Evolutionary conservation across 306 rosid genomes (phyloP), one percentile per base, ranked within the genome.

Genomic region (Calophaca sinica): DNA sequence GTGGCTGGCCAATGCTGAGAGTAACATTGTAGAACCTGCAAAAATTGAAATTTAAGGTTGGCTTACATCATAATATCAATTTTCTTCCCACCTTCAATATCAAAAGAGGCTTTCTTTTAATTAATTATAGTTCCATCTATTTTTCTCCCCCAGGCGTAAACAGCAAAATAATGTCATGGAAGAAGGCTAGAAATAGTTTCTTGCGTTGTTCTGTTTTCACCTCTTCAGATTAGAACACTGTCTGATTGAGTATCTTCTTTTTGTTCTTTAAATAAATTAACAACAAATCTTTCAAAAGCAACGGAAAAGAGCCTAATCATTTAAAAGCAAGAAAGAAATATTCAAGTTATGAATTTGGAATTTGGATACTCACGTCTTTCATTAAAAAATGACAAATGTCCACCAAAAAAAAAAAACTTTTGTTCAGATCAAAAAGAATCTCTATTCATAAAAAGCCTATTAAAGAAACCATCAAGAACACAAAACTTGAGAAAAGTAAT

Each of bases 21-120:
- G 98, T 91, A 48, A 91, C 91, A 79, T 94, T 94, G 68, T 91
- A 94, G 77, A 79, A 87, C 82, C 98, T 94, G 87, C 76, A 85
- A 81, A 69, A 28, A 9, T 33, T 44, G 35, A 72, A 63, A 72
- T 57, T 57, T 28, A 71, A 33, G 2, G 62, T 9, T 42, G 45
- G 9, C 12, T 42, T 7, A 12, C 3, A 44, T 54, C 4, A 54
- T 46, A 62, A 61, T 39, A 62, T 52, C 50, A 70, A 70, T 41
- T 53, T 65, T 36, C 12, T 6, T 49, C 77, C 13, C 4, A 8
- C 33, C 66, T 5, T 28, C 41, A 72, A 29, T 55, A 12, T 39
- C 62, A 44, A 57, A 67, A 32, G 49, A 20, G 39, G 74, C 33
- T 32, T 32, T 50, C 26, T 58, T 42, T 20, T 20, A 20, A 20